These are phyloP conservation scores for Neurospora sp. DNA, from an alignment of 495 filamentous ascomycete species.

Conservation along the genomic window DNA sequence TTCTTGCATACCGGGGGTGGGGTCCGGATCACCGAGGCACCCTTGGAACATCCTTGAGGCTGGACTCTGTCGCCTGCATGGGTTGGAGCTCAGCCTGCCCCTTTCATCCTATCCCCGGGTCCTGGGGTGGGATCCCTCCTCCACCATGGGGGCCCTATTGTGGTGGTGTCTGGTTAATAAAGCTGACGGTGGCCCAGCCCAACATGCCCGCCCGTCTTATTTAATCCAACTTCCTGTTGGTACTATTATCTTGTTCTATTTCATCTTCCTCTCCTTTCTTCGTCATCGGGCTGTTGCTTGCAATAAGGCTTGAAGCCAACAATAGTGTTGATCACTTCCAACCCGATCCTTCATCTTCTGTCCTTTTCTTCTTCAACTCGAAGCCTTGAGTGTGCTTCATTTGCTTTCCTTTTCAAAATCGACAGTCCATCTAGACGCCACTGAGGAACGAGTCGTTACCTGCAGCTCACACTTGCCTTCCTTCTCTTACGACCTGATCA, in stretches of 20 bases:
- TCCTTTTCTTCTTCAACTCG: background rate
- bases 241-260: background rate
- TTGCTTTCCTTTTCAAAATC: background rate
- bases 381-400: background rate
- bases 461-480: background rate
- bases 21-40: background rate
- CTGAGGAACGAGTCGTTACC: background rate
- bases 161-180: background rate
- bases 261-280: background rate
- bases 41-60: background rate
- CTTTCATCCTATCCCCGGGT: background rate
- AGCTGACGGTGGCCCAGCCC: background rate
- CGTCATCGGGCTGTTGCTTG: background rate
- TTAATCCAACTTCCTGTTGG: background rate
- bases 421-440: background rate
- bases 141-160: background rate
- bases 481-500: background rate
- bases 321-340: constrained; percentile 1
- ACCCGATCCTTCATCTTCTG: background rate
- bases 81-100: background rate
- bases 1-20: background rate
- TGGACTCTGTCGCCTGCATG: too few relatives aligned
- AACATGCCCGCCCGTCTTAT: background rate
- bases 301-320: background rate
- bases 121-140: background rate